Evolutionary conservation across 768 basidiomycete species (phyloP).

Genomic region (Hydnomerulius pinastri): DNA sequence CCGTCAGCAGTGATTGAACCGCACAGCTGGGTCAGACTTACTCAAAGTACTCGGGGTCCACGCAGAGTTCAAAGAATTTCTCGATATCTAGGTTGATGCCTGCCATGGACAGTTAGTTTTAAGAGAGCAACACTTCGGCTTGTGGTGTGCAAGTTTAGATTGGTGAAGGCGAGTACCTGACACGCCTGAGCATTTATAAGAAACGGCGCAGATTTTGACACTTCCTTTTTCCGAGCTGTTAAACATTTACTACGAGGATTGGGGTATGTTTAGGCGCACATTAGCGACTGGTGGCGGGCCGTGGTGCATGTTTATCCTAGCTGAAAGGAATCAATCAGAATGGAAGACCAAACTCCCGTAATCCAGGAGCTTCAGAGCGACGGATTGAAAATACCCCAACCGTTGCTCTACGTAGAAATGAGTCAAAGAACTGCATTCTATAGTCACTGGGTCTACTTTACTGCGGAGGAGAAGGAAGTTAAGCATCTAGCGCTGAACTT

Average conservation of each 20-base stretch:
- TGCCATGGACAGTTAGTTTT: background rate
- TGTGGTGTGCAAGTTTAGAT: background rate
- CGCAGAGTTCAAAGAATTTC: background rate
- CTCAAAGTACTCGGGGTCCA: background rate
- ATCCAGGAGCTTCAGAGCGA: background rate
- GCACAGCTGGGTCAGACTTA: background rate
- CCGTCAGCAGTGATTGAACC: background rate
- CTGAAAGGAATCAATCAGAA: background rate
- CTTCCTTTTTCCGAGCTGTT: background rate
- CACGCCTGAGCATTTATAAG: background rate
- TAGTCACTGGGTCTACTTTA: background rate
- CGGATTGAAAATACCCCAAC: background rate
- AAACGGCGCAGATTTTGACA: background rate
- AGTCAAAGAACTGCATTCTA: background rate
- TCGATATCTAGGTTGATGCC: background rate
- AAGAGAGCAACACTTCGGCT: background rate
- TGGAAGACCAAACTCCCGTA: background rate
- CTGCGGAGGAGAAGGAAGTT: too few species aligned
- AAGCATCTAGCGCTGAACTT: too few species aligned
- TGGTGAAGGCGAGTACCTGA: background rate
- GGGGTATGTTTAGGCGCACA: background rate
- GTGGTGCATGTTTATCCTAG: conserved; percentile 3
- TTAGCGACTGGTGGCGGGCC: background rate
- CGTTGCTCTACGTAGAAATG: background rate
- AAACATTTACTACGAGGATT: background rate